Evolutionary conservation across 805 yeast genomes (phyloP), one percentile per base, ranked within the genome.

Genomic region (Metschnikowia baotianmanensis): DNA sequence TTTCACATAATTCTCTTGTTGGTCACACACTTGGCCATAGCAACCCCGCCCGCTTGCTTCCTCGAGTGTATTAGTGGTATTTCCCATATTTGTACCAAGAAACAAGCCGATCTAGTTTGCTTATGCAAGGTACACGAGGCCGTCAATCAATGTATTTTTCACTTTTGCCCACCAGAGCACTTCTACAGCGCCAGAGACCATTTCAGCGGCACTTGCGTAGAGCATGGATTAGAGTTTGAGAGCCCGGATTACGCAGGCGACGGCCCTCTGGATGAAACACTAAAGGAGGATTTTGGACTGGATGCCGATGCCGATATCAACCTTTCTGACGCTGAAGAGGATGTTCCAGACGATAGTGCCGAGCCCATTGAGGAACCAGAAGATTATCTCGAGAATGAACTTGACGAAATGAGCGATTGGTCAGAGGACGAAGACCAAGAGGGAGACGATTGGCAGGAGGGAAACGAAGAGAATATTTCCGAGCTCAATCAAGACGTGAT

Each of bases 41-140:
- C 74, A 16, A 71, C 77, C 0, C 78, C 79, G 3, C 80, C 79
- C 8, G 77, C 78, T 8, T 75, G 80, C 48, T 69, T 73, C 46
- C 47, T 74, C 15, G 48, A 67, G 26, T 75, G 80, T 51, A 46
- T 70, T 28, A 62, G 61, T 39, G 64, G 55, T 16, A 53, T 72
- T 5, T 47, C 77, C 10, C 53, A 55, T 20, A 43, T 57, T 46
- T 71, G 77, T 47, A 56, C 57, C 3, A 34, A 38, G 2, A 47
- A 40, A 4, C 71, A 63, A 24, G 38, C 51, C 3, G 75, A 74
- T 53, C 44, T 73, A 36, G 52, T 56, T 9, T 68, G 76, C 45
- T 40, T 72, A 39, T 73, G 78, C 50, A 52, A 55, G 16, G 60
- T 59, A 29, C 63, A 63, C 35, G 64, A 64, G 9, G 51, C 67